Percentiles rank a stretch among this genome's conserved stretches.
These are phyloP conservation scores for Paratinospora sagittata DNA, from an alignment of 164 flowering plant species.

Conservation along the genomic window DNA sequence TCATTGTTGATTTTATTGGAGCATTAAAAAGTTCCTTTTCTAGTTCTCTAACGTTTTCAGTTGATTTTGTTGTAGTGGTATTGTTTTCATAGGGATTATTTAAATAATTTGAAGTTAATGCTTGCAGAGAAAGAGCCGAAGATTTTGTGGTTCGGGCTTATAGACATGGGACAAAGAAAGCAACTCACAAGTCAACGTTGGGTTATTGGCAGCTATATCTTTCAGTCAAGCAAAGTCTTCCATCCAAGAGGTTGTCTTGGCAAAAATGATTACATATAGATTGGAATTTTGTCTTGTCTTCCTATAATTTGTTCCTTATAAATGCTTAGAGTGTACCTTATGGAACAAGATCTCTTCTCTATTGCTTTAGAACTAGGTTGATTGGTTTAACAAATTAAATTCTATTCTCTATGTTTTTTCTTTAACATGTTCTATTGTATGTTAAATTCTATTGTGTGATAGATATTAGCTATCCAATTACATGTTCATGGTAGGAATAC, in stretches of 20 bases:
- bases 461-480: too few species aligned
- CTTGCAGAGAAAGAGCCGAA: constrained; percentile 73
- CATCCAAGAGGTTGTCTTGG: constrained; percentile 46
- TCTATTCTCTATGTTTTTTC: background rate
- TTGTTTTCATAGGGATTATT: constrained; percentile 1
- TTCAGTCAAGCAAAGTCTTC: constrained; percentile 74
- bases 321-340: background rate
- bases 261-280: background rate
- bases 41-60: background rate
- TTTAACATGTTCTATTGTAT: too few species aligned
- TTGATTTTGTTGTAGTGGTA: background rate
- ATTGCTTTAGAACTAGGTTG: background rate
- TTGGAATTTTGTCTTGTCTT: background rate
- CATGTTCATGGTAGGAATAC: too few species aligned
- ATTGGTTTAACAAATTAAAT: background rate
- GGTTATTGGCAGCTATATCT: constrained; percentile 75
- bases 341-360: background rate
- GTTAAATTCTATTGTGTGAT: too few species aligned
- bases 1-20: background rate
- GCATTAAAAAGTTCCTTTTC: background rate
- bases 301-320: background rate
- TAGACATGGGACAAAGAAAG: constrained; percentile 70
- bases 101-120: constrained; percentile 9
- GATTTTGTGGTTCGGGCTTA: constrained; percentile 86
- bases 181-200: constrained; percentile 77